phyloP scores from a whole-genome alignment of 2,329 filamentous ascomycete species.

The Eurotiales sp. region DNA sequence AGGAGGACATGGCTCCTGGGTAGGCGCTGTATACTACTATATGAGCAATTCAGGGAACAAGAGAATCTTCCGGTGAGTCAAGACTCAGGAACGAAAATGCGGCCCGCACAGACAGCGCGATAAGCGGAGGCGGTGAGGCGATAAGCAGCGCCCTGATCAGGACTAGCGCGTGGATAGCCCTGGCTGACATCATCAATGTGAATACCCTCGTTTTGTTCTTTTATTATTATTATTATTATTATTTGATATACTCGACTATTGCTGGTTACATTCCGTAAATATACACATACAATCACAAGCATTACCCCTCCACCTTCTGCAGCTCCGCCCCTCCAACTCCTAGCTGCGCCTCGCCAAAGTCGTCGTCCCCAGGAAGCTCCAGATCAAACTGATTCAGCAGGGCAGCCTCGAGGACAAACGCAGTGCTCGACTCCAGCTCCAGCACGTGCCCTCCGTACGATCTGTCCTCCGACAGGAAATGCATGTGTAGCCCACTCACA shows the following conservation, averaged over 20 bases:
- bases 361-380: slow-evolving; percentile 11
- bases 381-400: slow-evolving; percentile 14
- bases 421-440: slow-evolving; percentile 6
- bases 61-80: too few relatives aligned
- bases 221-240: not conserved
- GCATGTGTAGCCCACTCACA: slow-evolving; percentile 15
- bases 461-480: slow-evolving; percentile 15
- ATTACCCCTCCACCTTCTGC: slow-evolving; percentile 13
- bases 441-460: slow-evolving; percentile 13
- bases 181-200: too few relatives aligned
- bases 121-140: slow-evolving; percentile 17
- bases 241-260: too few relatives aligned
- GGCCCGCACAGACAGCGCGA: too few relatives aligned
- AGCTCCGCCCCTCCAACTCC: slow-evolving; percentile 10
- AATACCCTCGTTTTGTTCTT: too few relatives aligned
- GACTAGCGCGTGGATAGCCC: too few relatives aligned
- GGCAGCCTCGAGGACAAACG: slow-evolving; percentile 9
- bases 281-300: not conserved
- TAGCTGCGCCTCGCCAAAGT: slow-evolving; percentile 7
- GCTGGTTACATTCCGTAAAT: too few relatives aligned
- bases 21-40: too few relatives aligned
- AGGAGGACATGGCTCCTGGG: slow-evolving; percentile 66
- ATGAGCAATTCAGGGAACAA: too few relatives aligned
- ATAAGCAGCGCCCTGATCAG: too few relatives aligned
- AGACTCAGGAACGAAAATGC: too few relatives aligned